A percentile compares a stretch with the other conserved stretches of the same genome.
Conservation (phyloP, 2,329 filamentous ascomycete species). For the Keithomyces neogunnii region DNA sequence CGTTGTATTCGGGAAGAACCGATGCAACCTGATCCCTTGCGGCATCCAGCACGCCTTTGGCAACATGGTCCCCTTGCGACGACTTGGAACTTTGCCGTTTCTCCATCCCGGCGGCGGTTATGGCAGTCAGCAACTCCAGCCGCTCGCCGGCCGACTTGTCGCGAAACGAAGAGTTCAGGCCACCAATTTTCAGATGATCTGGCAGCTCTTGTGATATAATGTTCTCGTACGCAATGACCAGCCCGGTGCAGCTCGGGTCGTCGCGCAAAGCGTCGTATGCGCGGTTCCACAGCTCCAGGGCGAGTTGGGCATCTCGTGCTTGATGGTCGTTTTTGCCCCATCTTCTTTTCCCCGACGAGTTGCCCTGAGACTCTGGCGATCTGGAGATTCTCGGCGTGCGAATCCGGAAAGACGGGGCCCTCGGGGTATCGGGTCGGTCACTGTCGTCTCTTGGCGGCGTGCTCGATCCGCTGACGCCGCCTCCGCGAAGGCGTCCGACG, state of each 20-base stretch:
- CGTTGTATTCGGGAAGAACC: slow-evolving; percentile 17
- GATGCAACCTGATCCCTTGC: slow-evolving; percentile 19
- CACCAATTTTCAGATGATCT: slow-evolving; percentile 20
- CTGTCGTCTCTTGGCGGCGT: background rate
- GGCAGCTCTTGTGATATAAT: slow-evolving; percentile 27
- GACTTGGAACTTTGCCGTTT: slow-evolving; percentile 19
- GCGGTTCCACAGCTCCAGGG: slow-evolving; percentile 24
- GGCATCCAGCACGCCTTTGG: slow-evolving; percentile 19
- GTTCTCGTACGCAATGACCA: slow-evolving; percentile 26
- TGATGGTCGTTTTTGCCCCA: background rate
- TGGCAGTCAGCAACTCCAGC: slow-evolving; percentile 19
- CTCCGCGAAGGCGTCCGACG: slow-evolving; percentile 10
- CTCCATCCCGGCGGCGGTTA: slow-evolving; percentile 20
- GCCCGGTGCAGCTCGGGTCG: slow-evolving; percentile 17
- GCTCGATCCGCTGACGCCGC: background rate
- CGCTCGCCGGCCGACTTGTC: slow-evolving; percentile 17
- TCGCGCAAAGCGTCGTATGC: slow-evolving; percentile 25
- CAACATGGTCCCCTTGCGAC: slow-evolving; percentile 18
- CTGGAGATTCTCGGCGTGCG: background rate
- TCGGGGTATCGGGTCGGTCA: background rate
- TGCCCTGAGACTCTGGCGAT: slow-evolving; percentile 2
- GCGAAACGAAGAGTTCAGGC: slow-evolving; percentile 17
- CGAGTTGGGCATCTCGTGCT: slow-evolving; percentile 5
- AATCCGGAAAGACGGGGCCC: background rate
- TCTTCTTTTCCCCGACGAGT: background rate